Base-by-base conservation (phyloP, 2,329 filamentous ascomycete species). In the Camillea tinctor region DNA sequence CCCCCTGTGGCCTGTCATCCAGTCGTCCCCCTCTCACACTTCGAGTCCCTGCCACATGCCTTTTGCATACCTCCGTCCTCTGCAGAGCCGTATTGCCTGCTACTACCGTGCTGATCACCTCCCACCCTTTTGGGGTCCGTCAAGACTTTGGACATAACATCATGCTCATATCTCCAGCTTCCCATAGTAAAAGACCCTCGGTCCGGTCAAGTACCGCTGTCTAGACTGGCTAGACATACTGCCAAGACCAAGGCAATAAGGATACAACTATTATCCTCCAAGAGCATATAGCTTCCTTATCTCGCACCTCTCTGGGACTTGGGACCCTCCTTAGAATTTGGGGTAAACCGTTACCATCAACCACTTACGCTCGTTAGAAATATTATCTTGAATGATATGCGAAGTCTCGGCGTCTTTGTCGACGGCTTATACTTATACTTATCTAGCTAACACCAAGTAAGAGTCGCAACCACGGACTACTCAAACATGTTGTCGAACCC, bases 401-500 rank as follows among this genome's bases (percentile, higher is more conserved):
- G 64, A 60, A 60, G 58, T 52, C 58, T 60, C 62, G 61, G 62
- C 54, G 63, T 67, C 56, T 61, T 65, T 60, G 63, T 66, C 60
- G 55, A 61, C 55, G 54, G 20, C 56, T 50, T 59, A 63, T 50
- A 60, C 58, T 59, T 60, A 58, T 9, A 64, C 60, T 57, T 13
- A 65, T 52, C 44, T 60, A 54, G 49, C 54, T 24, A 57, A 55
- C 55, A 62, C 44, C 36, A 50, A 60, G 36, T 60, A 56, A 56
- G 62, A 61, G 50, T 59, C 53, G 62, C 66, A 57, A 60, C 24
- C 62, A 64, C 60, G 59, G 62, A 63, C 55, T 66, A 62, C 54
- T 60, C 68, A 77, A 81, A 76, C 58, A 88, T 88, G 85, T 73
- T 88, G 72, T 87, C 85, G 60, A 88, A 87, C 69, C 85, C 84